Base-by-base conservation (phyloP, 2,329 filamentous ascomycete genomes). In the Calonectria ilicicola region DNA sequence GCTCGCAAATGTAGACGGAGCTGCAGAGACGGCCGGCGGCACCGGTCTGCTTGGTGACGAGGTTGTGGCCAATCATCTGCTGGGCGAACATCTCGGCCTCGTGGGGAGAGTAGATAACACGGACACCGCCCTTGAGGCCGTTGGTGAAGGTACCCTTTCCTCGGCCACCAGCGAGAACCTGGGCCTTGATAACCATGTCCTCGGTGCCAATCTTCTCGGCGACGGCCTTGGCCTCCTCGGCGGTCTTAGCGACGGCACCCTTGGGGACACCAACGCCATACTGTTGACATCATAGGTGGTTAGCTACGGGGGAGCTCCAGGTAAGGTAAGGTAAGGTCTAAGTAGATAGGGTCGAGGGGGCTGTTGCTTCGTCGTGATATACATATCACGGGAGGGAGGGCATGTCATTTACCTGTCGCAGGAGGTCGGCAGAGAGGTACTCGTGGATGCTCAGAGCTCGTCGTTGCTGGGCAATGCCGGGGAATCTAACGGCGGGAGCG, bases 51-150 rank as follows among this genome's bases (percentile, higher is more conserved):
- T 99, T 99, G 86, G 97, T 99, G 87, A 99, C 92, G 87, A 99
- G 95, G 88, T 98, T 98, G 89, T 99, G 96, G 84, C 97, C 97
- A 87, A 99, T 98, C 97, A 99, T 99, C 90, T 99, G 96, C 80
- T 96, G 91, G 80, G 97, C 96, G 85, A 99, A 98, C 92, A 98
- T 98, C 90, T 95, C 94, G 83, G 97, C 97, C 90, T 93, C 92
- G 81, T 95, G 96, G 73, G 97, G 95, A 89, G 96, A 98, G 92
- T 98, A 99, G 87, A 99, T 98, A 82, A 99, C 96, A 81, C 97
- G 93, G 81, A 99, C 97, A 89, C 97, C 97, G 82, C 97, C 97
- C 91, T 99, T 99, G 85, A 99, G 93, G 81, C 97, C 97, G 87
- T 98, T 98, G 89, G 98, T 95, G 84, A 99, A 99, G 81, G 92